Base-by-base conservation (phyloP, 73 alveolate species). In the Paramecium pentaurelia region DNA sequence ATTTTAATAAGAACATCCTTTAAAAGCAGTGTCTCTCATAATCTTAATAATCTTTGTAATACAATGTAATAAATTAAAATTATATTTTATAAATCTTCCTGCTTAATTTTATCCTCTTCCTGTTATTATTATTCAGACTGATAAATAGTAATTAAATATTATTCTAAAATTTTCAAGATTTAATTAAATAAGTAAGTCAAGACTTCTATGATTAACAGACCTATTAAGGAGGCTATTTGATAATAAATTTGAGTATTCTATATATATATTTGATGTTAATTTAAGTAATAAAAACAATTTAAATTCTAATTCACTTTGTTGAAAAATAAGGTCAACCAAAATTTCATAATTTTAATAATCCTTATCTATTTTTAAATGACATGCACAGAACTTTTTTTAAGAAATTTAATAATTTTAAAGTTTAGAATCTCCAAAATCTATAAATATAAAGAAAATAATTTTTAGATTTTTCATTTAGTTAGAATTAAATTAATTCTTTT, bases 301-400 rank as follows among this genome's bases (percentile, higher is more conserved):
- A 7, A 98, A 97, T 88, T 95, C 94, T 10, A 97, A 60, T 88
- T 89, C 95, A 9, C 98, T 97, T 38, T 86, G 60, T 88, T 86
- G 25, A 22, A 22, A 0, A 22, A 22, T 93, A 8, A 97, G 98
- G 36, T 97, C 98, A 28, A 97, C 94, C 51, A 93, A 80, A 77
- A 22, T 22, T 22, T 22, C 25, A 22, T 22, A 22, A 22, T 22
- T 22, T 22, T 22, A 22, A 22, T 22, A 22, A 22, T 22, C 25
- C 25, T 22, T 22, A 22, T 22, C 25, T 22, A 22, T 22, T 22
- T 22, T 22, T 22, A 22, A 22, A 22, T 22, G 0, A 22, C 25
- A 22, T 22, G 25, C 25, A 22, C 0, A 22, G 25, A 22, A 22
- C 25, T 22, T 22, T 22, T 22, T 22, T 22, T 22, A 22, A 22